Percentiles rank a stretch among this genome's conserved stretches.
Conservation (phyloP, 768 basidiomycete genomes). For the Leccinum rimulosum region DNA sequence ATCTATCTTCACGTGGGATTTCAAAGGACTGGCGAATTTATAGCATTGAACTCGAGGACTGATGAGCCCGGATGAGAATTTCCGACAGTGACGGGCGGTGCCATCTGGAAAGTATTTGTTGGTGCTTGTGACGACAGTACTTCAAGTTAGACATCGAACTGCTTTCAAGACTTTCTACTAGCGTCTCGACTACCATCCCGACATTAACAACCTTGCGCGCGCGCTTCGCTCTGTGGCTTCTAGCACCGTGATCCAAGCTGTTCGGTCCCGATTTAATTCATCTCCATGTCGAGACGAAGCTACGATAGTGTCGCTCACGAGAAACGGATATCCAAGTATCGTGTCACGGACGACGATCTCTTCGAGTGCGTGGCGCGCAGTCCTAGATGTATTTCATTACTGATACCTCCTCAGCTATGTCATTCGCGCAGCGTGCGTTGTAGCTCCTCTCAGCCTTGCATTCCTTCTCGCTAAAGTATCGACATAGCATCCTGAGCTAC, state of each 20-base stretch:
- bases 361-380: constrained; percentile 60
- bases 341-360: constrained; percentile 81
- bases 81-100: no score
- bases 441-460: not conserved
- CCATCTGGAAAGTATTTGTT: constrained; percentile 19
- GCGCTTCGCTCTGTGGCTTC: constrained; percentile 3
- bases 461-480: constrained; percentile 8
- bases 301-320: constrained; percentile 69
- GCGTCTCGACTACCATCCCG: not conserved
- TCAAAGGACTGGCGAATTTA: not conserved
- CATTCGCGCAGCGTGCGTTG: constrained; percentile 77
- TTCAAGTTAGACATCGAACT: not conserved
- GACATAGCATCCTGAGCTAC: constrained; percentile 65
- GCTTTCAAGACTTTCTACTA: constrained; percentile 8
- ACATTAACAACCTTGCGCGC: not conserved
- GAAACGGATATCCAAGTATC: constrained; percentile 70
- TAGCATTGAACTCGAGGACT: not conserved
- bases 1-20: not conserved
- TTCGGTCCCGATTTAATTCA: constrained; percentile 12
- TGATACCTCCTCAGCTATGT: constrained; percentile 55
- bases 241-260: not conserved
- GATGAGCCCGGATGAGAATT: not conserved
- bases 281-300: constrained; percentile 69
- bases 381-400: constrained; percentile 1
- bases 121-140: constrained; percentile 17